These are phyloP conservation scores for Penicillium crystallinum DNA, from an alignment of 495 filamentous ascomycete species.

Conservation along the genomic window DNA sequence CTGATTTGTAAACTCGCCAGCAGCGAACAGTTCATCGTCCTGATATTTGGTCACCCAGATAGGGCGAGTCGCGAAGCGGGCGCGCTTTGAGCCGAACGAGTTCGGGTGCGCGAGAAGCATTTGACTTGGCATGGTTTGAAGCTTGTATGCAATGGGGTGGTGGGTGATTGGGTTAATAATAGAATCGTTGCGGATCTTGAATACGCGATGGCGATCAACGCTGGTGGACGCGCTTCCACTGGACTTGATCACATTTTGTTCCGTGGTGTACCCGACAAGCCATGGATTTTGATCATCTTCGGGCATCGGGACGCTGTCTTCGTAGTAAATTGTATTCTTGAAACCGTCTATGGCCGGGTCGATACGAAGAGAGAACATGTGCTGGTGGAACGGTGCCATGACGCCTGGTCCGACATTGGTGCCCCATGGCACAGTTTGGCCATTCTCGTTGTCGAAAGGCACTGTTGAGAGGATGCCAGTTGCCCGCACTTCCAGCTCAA, in stretches of 20 bases:
- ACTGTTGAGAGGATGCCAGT: slow-evolving; percentile 85
- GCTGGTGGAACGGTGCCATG: slow-evolving; percentile 74
- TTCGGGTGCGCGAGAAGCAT: slow-evolving; percentile 66
- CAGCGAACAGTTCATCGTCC: slow-evolving; percentile 78
- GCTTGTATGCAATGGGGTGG: slow-evolving; percentile 74
- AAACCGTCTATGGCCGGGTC: slow-evolving; percentile 78
- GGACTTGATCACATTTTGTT: slow-evolving; percentile 54
- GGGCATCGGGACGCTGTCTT: slow-evolving; percentile 69
- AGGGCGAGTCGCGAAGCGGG: slow-evolving; percentile 76
- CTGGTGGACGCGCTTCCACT: slow-evolving; percentile 63
- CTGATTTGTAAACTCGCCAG: slow-evolving; percentile 86
- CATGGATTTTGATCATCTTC: slow-evolving; percentile 68
- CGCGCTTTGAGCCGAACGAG: slow-evolving; percentile 68
- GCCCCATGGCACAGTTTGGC: slow-evolving; percentile 61
- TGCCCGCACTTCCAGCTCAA: slow-evolving; percentile 78
- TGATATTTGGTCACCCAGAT: slow-evolving; percentile 78
- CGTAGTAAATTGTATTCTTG: slow-evolving; percentile 63
- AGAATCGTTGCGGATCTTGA: slow-evolving; percentile 76
- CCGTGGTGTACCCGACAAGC: slow-evolving; percentile 66
- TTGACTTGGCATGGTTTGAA: slow-evolving; percentile 68
- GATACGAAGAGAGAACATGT: slow-evolving; percentile 85
- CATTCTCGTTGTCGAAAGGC: slow-evolving; percentile 56
- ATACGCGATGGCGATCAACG: slow-evolving; percentile 58
- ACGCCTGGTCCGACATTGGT: slow-evolving; percentile 85
- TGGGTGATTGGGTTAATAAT: slow-evolving; percentile 68